Conservation (phyloP, 495 filamentous ascomycete species). For the Podospora pseudopauciseta region DNA sequence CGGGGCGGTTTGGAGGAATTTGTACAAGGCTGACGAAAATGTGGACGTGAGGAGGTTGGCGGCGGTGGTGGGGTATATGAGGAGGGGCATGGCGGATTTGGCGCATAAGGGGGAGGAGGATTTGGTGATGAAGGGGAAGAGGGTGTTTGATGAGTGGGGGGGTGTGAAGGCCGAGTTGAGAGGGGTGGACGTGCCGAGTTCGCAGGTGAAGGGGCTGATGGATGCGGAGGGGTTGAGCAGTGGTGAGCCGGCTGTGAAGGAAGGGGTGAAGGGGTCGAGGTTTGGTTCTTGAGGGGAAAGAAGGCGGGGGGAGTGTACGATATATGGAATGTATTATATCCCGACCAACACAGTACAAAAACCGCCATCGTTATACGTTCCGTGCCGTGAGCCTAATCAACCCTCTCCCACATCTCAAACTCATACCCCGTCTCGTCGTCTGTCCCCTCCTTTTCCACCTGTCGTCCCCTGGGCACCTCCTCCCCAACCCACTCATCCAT, state of each 20-base stretch:
- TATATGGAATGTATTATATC: not conserved
- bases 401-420: constrained; percentile 63
- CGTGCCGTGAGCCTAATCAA: constrained; percentile 18
- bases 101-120: constrained; percentile 60
- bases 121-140: constrained; percentile 30
- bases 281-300: too few relatives aligned
- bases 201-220: constrained; percentile 24
- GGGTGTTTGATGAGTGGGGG: constrained; percentile 37
- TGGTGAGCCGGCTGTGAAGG: not conserved
- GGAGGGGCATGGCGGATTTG: constrained; percentile 59
- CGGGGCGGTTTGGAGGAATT: constrained; percentile 86
- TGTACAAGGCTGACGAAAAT: constrained; percentile 73
- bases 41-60: constrained; percentile 70
- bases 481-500: constrained; percentile 59
- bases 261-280: too few relatives aligned
- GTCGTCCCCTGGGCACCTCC: constrained; percentile 45
- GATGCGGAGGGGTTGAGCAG: constrained; percentile 10
- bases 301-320: not conserved
- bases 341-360: not conserved
- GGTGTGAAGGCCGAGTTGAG: constrained; percentile 39
- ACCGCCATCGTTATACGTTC: not conserved
- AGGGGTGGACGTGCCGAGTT: constrained; percentile 36
- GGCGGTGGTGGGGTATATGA: constrained; percentile 73
- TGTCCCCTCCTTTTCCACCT: constrained; percentile 52
- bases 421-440: constrained; percentile 59